Evolutionary conservation across 2,329 filamentous ascomycete species (phyloP), one percentile per base, ranked within the genome.

Genomic region (Scedosporium dehoogii): DNA sequence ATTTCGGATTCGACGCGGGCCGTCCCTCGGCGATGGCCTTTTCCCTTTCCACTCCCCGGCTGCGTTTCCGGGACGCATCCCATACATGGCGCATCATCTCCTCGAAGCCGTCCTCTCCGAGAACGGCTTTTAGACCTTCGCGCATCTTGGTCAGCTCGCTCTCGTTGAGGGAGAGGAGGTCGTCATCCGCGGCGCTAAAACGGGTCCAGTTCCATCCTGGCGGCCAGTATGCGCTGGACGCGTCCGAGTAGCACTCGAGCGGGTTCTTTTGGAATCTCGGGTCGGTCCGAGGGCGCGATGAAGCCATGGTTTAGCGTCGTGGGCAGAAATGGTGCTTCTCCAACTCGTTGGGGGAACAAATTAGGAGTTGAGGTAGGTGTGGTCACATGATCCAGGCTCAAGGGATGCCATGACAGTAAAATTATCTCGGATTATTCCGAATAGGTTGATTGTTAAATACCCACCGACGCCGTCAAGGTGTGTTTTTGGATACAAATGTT

Each of bases 171-270:
- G 53, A 48, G 10, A 25, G 33, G 56, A 53, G 21, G 41, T 66
- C 62, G n/a, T 58, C 46, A 21, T 64, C 63, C 10, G 62, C 62
- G 59, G 64, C 58, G 58, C 33, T 58, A 55, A 58, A 66, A 51
- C 66, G 66, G 4, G 61, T 63, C 59, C 63, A 65, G 62, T 60
- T 62, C 66, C 65, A 68, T 57, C 66, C 66, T 1, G 62, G 63
- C 21, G 66, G 63, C 66, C 66, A 68, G 61, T 68, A 67, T 21
- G 64, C 63, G 63, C 65, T 67, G 4, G 62, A 66, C 55, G 63
- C 64, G 48, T 68, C 66, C 6, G 65, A 66, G 58, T 66, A 67
- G 18, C 14, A 18, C 42, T 46, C 42, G 42, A 18, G 42, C 42
- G 42, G 42, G 42, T 16, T 46, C 14, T 16, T 46, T 18, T 46